Conservation (phyloP, 2,329 filamentous ascomycete species). For the Botrytis deweyae region DNA sequence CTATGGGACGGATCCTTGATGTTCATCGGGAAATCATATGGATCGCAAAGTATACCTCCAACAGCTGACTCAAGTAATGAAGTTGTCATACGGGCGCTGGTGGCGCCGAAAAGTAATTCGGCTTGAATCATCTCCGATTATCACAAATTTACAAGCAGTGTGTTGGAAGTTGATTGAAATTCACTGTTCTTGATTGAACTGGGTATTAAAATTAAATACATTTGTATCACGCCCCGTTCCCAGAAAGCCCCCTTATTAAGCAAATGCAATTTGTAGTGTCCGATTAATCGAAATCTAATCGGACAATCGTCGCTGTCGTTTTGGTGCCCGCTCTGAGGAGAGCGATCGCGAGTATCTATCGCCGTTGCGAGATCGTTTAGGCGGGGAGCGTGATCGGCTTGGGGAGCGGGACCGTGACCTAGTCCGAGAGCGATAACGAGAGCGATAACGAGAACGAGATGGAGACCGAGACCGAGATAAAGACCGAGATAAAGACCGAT, state of each 20-base stretch:
- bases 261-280: not conserved
- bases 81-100: slow-evolving; percentile 1
- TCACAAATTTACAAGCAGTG: not conserved
- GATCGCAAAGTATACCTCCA: slow-evolving; percentile 1
- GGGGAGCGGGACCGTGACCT: not conserved
- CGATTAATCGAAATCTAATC: not conserved
- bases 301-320: not conserved
- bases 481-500: slow-evolving; percentile 18
- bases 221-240: not conserved
- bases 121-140: slow-evolving; percentile 1
- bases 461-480: slow-evolving; percentile 29
- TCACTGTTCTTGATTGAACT: not conserved
- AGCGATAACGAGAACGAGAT: slow-evolving; percentile 19
- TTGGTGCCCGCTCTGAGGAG: not conserved
- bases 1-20: not conserved
- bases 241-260: not conserved
- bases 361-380: slow-evolving; percentile 15
- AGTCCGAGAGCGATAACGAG: not conserved
- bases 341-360: not conserved
- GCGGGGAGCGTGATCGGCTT: slow-evolving; percentile 29
- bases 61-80: slow-evolving; percentile 1
- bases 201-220: not conserved
- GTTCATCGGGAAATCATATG: slow-evolving; percentile 4
- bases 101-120: slow-evolving; percentile 1
- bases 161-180: not conserved